Conservation (phyloP, 768 basidiomycete species). For the Mrakia gelida region DNA sequence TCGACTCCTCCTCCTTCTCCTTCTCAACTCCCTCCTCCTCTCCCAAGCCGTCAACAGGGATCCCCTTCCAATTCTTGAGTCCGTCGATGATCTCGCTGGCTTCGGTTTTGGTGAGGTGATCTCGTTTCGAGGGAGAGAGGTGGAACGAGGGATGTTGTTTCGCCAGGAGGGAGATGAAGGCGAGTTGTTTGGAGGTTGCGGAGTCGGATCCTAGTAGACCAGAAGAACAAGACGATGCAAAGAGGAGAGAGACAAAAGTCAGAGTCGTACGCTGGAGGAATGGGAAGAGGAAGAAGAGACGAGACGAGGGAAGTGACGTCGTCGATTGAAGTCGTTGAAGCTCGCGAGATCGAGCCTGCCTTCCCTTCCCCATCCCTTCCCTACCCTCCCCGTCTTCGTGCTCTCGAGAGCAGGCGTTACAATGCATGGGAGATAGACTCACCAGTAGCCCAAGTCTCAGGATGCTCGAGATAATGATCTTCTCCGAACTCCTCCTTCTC, state of each 20-base stretch:
- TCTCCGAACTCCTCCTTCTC: not conserved
- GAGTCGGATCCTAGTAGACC: slow-evolving; percentile 38
- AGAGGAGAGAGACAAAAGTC: not conserved
- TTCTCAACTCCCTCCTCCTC: not conserved
- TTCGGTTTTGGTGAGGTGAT: slow-evolving; percentile 40
- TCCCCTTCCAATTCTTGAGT: slow-evolving; percentile 37
- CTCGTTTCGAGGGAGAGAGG: slow-evolving; percentile 33
- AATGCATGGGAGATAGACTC: not conserved
- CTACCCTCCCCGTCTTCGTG: not conserved
- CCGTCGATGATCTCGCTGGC: slow-evolving; percentile 43
- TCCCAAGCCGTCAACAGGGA: not conserved
- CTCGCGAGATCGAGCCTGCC: too few relatives aligned
- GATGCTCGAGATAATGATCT: not conserved
- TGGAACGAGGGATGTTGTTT: slow-evolving; percentile 31
- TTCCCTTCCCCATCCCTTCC: not conserved
- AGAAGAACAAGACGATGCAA: not conserved
- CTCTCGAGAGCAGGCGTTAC: not conserved
- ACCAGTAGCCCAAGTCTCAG: slow-evolving; percentile 6
- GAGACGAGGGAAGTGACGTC: not conserved
- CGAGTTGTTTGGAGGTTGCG: slow-evolving; percentile 40
- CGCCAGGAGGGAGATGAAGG: slow-evolving; percentile 40
- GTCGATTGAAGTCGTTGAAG: not conserved
- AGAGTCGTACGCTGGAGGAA: not conserved
- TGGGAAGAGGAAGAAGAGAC: not conserved
- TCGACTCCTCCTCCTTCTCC: slow-evolving; percentile 5